Base-by-base conservation (phyloP, 2,329 filamentous ascomycete species). In the Diplodia corticola region DNA sequence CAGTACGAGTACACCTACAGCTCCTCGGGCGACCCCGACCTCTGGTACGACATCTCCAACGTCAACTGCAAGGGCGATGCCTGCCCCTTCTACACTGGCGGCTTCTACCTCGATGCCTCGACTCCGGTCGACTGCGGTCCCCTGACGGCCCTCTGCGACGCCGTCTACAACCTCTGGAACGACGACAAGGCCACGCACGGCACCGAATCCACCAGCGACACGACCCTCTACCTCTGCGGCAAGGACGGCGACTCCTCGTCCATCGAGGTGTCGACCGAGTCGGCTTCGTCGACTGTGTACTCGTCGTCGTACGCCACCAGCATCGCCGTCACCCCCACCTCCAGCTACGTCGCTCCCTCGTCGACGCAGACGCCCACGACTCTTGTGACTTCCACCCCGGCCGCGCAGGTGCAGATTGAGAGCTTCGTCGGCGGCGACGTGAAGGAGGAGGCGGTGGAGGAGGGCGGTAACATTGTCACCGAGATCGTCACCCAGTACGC, bases 1-100 rank as follows among this genome's bases (percentile, higher is more conserved):
- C 78, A 80, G 65, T 68, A 79, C 50, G 78, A 80, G 69, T 80
- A 80, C 73, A 77, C 70, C 68, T 69, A 74, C 53, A 68, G 69
- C 37, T 64, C 66, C 20, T 68, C 60, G 61, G 75, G 78, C 71
- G 78, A 73, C 67, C 73, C 78, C 51, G 77, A 79, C 67, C 73
- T 79, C 53, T 60, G 63, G 66, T 30, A 67, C 65, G 65, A 67
- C 20, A 67, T 64, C 49, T 67, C 65, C 59, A 67, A 67, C 50
- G 65, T 67, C 51, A 64, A 67, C 59, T 67, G 65, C 59, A 57
- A 63, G 50, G 60, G 59, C 30, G 67, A 35, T 13, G 57, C 28
- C 37, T 63, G 55, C 67, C 67, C 65, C 66, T 66, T 44, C 59
- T 73, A 71, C 15, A 5, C 12, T 24, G 65, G 44, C 22, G 65